Evolutionary conservation across 805 yeast species (phyloP), one percentile per base, ranked within the genome.

Genomic region (Cephaloascus fragrans): DNA sequence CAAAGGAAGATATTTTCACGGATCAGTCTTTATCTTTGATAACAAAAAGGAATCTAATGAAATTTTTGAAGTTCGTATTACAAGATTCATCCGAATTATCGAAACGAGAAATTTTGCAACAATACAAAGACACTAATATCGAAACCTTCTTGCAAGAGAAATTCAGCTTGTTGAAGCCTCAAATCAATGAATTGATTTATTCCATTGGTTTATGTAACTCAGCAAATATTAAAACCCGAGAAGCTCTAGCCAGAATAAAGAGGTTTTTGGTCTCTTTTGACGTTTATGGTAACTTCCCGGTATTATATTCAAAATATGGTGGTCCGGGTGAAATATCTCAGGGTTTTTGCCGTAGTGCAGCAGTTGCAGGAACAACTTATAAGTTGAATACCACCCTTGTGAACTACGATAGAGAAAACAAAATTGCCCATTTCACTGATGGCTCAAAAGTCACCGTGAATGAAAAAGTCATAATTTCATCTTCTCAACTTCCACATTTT

Each of bases 301-400:
- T 85, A 10, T 69, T 90, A 65, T 81, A 81, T 50, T 83, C 95
- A 37, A 90, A 87, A 66, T 90, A 80, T 61, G 98, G 97, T 41
- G 94, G 96, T 2, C 89, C 95, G 0, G 96, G 97, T 39, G 98
- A 90, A 61, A 67, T 90, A 19, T 80, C 95, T 14, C 98, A 90
- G 63, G 98, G 97, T 2, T 90, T 93, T 59, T 90, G 97, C 62
- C 73, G 98, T 50, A 83, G 95, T 41, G 97, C 97, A 3, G 98
- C 98, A 12, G 97, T 90, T 45, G 97, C 93, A 16, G 97, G 97
- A 39, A 83, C 97, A 39, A 86, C 94, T 26, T 90, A 93, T 62
- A 87, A 88, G 57, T 68, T 90, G 40, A 78, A 81, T 53, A 81
- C 93, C 14, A 63, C 69, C 32, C 59, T 90, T 38, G 62, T 62